Evolutionary conservation across 2,329 filamentous ascomycete genomes (phyloP).

Genomic region (Xylariaceae sp.): DNA sequence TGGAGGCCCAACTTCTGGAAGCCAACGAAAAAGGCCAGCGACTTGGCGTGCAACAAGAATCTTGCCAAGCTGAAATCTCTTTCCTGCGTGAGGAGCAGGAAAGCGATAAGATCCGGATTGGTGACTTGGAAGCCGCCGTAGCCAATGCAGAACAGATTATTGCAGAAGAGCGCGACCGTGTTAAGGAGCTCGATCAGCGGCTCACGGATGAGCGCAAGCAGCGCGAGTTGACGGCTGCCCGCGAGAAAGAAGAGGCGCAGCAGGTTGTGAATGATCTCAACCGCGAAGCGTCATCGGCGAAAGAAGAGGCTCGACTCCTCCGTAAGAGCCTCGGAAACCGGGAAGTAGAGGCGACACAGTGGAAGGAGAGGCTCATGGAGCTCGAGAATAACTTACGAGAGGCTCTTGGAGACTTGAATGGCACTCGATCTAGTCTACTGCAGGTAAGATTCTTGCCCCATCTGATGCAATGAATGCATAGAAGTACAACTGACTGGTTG

Average conservation of each 20-base stretch:
- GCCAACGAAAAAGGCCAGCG: slow-evolving; percentile 83
- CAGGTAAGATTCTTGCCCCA: slow-evolving; percentile 50
- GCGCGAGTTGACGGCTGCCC: slow-evolving; percentile 77
- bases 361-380: slow-evolving; percentile 86
- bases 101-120: slow-evolving; percentile 94
- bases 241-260: slow-evolving; percentile 93
- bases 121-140: slow-evolving; percentile 80
- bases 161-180: slow-evolving; percentile 78
- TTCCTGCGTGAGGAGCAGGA: slow-evolving; percentile 97
- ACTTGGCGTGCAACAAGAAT: slow-evolving; percentile 86
- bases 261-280: slow-evolving; percentile 92
- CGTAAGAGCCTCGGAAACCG: slow-evolving; percentile 78
- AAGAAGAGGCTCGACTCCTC: slow-evolving; percentile 79
- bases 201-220: slow-evolving; percentile 78
- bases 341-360: slow-evolving; percentile 84
- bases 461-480: not conserved
- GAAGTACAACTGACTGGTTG: slow-evolving; percentile 17
- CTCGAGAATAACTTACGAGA: slow-evolving; percentile 84
- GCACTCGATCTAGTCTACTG: slow-evolving; percentile 78
- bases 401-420: slow-evolving; percentile 80
- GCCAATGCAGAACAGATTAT: slow-evolving; percentile 73
- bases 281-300: slow-evolving; percentile 71
- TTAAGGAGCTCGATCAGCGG: slow-evolving; percentile 67
- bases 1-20: slow-evolving; percentile 80
- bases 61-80: slow-evolving; percentile 84